phyloP scores from a whole-genome alignment of 2,329 filamentous ascomycete species.

The Fusarium tupiense region DNA sequence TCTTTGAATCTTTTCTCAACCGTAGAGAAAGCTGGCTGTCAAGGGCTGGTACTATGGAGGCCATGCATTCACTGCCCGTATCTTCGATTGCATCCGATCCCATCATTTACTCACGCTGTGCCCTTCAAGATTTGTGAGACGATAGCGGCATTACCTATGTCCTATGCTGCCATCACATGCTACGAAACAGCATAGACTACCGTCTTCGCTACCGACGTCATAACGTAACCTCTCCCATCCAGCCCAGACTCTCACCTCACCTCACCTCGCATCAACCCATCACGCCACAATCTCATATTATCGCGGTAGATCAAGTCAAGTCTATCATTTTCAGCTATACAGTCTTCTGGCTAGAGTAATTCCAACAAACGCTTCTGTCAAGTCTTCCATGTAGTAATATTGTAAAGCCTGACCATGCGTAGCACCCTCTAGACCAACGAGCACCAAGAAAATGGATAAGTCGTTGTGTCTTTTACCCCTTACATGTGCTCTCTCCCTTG shows the following conservation, averaged over 20 bases:
- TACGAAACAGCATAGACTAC: not conserved
- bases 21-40: not conserved
- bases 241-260: not conserved
- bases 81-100: not conserved
- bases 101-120: not conserved
- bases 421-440: not conserved
- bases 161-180: not conserved
- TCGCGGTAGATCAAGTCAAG: not conserved
- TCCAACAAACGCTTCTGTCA: not conserved
- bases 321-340: constrained; percentile 18
- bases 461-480: constrained; percentile 16
- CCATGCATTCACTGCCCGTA: not conserved
- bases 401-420: not conserved
- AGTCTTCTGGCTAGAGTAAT: not conserved
- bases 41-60: not conserved
- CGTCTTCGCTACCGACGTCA: not conserved
- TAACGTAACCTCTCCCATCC: not conserved
- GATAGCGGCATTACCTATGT: not conserved
- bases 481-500: not conserved
- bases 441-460: not conserved
- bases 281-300: not conserved
- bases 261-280: not conserved
- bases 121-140: not conserved
- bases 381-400: not conserved
- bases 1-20: not conserved